Percentiles rank a stretch among this genome's conserved stretches.
Conservation (phyloP, 2,329 filamentous ascomycete genomes). For the Colletotrichum sp. region DNA sequence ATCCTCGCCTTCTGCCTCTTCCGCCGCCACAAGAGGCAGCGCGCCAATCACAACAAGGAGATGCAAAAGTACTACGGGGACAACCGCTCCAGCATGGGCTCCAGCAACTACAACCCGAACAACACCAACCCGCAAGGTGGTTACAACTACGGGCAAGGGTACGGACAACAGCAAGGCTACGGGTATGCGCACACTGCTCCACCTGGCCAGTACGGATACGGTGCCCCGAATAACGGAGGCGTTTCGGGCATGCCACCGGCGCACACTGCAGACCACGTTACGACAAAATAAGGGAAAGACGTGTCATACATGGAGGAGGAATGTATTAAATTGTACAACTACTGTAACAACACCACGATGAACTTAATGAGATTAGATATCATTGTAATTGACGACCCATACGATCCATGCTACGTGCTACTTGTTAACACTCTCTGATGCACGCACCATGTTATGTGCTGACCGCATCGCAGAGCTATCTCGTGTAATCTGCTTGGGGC, state of each 20-base stretch:
- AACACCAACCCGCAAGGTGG: background rate
- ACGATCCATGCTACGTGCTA: background rate
- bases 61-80: slow-evolving; percentile 15
- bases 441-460: background rate
- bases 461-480: background rate
- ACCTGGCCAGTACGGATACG: slow-evolving; percentile 1
- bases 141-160: background rate
- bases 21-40: background rate
- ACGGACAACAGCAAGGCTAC: slow-evolving; percentile 5
- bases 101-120: background rate
- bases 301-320: background rate
- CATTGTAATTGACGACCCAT: background rate
- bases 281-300: background rate
- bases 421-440: background rate
- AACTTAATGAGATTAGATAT: background rate
- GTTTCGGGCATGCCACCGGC: background rate
- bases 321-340: background rate
- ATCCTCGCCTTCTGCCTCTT: background rate
- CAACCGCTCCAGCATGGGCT: slow-evolving; percentile 9
- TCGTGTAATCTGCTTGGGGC: accelerated
- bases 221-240: background rate
- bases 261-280: background rate
- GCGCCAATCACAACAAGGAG: background rate
- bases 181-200: slow-evolving; percentile 5
- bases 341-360: background rate